Evolutionary conservation across 352 stramenopile species (phyloP), one percentile per base, ranked within the genome.

Genomic region (Pythium myriotylum): DNA sequence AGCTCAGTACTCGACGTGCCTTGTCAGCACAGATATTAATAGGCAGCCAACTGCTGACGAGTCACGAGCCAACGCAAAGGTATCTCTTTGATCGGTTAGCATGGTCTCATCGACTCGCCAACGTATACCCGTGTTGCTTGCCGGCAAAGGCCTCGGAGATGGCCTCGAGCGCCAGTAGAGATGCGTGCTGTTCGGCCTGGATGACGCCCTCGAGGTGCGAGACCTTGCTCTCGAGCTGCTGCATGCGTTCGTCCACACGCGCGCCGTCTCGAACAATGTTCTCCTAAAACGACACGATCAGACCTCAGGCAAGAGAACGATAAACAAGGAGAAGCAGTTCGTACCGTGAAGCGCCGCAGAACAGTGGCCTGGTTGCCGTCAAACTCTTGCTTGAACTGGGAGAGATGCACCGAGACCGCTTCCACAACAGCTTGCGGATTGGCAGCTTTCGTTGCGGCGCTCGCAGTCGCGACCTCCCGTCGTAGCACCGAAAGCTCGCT

Each of bases 181-280:
- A 89, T 3, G 81, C 77, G 67, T 91, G 79, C 50, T 91, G 81
- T 57, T 91, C 81, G 3, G 77, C 75, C 51, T 91, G 77, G 45
- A 91, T 82, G 26, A 91, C 74, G 0, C 60, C 56, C 29, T 89
- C 81, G 2, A 91, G 60, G 14, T 61, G 70, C 0, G 37, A 67
- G n/a, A 91, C 67, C 59, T 91, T 78, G 35, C 52, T 20, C 49
- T 91, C 81, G 8, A 89, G 58, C 16, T 76, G 62, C n/a, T 61
- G 39, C 53, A 91, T 74, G 23, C 81, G 79, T 19, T 84, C 65
- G 47, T 85, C 76, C 17, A 91, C 47, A n/a, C 72, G 73, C 9
- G 67, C 59, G 2, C 73, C 69, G 58, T 91, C 81, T 1, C 63
- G 67, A 10, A 70, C 74, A 45, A 88, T 72, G 39, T 64, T 86